Evolutionary conservation across 208 protist genomes (phyloP), one percentile per base, ranked within the genome.

Genomic region (Crithidia expoeki): DNA sequence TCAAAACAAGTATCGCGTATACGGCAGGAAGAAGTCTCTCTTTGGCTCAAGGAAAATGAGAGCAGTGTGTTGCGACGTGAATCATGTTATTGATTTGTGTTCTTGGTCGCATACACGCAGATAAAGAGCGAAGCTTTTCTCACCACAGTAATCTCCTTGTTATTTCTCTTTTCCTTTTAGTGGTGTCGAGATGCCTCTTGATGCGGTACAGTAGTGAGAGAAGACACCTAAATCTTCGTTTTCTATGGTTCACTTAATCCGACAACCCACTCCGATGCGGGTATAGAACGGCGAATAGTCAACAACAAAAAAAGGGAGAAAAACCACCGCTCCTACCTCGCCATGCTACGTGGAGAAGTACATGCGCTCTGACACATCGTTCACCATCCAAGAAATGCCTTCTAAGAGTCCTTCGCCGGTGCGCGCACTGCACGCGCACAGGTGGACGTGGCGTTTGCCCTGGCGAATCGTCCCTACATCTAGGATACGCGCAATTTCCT

Each of bases 341-440:
- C 21, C 12, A 21, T 36, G 16, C 33, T 72, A 94, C 28, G 61
- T 81, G 12, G 89, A 79, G 60, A 95, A 95, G 78, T 97, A 97
- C 85, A 97, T 89, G 27, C 92, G 81, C 52, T 81, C 72, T 1
- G 97, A 95, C 40, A 99, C 98, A 76, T 99, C 98, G 21, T 90
- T 59, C 10, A 99, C 98, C 23, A 99, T 90, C 99, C 99, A 99
- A 33, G 98, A 85, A 55, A 99, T 97, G 19, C 98, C 99, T n/a
- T 99, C 95, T 23, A 96, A 70, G 9, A 99, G 79, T 1, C 98
- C 97, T 44, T 94, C 83, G 25, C 95, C 98, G 3, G 97, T 99
- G 36, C 96, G 90, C 0, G 98, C 99, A 73, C 90, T 98, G 76
- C 98, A 99, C 27, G 76, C 69, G 25, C 92, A 88, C n/a, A 99